Evolutionary conservation across 1,284 basidiomycete species (phyloP), one percentile per base, ranked within the genome.

Genomic region (Leccinum colubrinum): DNA sequence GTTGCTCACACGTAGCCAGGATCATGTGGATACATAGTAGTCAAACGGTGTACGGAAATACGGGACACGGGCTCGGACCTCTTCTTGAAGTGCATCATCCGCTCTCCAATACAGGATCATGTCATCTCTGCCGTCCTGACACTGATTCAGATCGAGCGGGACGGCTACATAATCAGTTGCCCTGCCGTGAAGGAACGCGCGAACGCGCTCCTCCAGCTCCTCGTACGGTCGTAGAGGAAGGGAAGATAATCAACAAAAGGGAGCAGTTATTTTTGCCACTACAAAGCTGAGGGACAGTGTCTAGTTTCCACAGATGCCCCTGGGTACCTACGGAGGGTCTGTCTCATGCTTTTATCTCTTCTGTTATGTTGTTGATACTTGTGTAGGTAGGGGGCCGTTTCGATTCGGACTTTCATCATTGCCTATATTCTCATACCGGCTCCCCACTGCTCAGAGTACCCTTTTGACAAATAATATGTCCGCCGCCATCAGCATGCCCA

Each of bases 161-260:
- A 97, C 65, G 96, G 96, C 25, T 91, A 91, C 67, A 86, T 86
- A 55, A 96, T 99, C 72, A 95, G 95, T 73, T 89, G 94, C 35
- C 96, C 94, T 6, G 90, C 93, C 4, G 86, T 98, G 62, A 92
- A 94, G 72, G 91, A 91, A 68, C 94, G 91, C 65, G 89, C 97
- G 46, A 94, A 97, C 61, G 90, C 98, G 63, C 85, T 98, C 55
- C 78, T 90, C 58, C 83, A 87, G 61, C 83, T 97, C 39, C 79
- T 33, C 33, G 33, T 33, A 33, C 33, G 33, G 33, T 81, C 1
- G 82, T 85, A 54, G 78, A 82, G 51, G 80, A 79, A 2, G 79
- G 79, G 15, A 76, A 73, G 46, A 89, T 87, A 0, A 86, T 98
- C 6, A 99, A 99, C 79, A 86, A 88, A 66, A 83, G 84, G 59